Conservation (phyloP, 164 flowering plant genomes). For the Tetrastigma voinierianum region DNA sequence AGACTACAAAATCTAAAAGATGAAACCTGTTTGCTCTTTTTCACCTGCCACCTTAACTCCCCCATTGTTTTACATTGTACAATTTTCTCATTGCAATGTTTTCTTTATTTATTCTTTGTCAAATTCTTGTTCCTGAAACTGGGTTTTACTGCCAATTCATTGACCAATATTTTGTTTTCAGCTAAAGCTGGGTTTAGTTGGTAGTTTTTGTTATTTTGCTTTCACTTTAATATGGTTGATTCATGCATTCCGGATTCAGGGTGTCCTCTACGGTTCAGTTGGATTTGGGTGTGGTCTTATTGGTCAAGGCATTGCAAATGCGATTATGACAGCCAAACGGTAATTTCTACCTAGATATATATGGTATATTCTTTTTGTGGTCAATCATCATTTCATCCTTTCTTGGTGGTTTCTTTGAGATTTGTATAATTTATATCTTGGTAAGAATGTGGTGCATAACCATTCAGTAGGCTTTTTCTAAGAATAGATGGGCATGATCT, state of each 20-base stretch:
- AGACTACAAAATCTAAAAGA: neutral
- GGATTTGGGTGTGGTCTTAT: slow-evolving; percentile 91
- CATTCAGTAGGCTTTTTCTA: too few species aligned
- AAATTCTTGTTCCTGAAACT: neutral
- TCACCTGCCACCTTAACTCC: too few species aligned
- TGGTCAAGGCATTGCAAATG: slow-evolving; percentile 98
- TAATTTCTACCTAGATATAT: slow-evolving; percentile 14
- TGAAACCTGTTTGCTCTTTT: too few species aligned
- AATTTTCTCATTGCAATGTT: too few species aligned
- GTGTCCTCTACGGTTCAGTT: slow-evolving; percentile 75
- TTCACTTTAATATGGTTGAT: neutral
- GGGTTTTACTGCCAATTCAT: neutral
- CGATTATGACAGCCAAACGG: slow-evolving; percentile 94
- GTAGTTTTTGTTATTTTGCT: neutral
- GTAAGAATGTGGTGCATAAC: too few species aligned
- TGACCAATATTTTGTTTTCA: neutral
- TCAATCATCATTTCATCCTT: too few species aligned
- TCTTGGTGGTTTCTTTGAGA: too few species aligned
- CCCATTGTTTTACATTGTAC: too few species aligned
- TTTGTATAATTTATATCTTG: too few species aligned
- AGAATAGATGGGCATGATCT: too few species aligned
- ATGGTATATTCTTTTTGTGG: neutral
- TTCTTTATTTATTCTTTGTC: neutral
- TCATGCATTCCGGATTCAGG: slow-evolving; percentile 45
- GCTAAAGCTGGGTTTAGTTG: neutral